These are phyloP conservation scores for Helotiales sp. DNA, from an alignment of 2,329 filamentous ascomycete genomes.

Conservation along the genomic window DNA sequence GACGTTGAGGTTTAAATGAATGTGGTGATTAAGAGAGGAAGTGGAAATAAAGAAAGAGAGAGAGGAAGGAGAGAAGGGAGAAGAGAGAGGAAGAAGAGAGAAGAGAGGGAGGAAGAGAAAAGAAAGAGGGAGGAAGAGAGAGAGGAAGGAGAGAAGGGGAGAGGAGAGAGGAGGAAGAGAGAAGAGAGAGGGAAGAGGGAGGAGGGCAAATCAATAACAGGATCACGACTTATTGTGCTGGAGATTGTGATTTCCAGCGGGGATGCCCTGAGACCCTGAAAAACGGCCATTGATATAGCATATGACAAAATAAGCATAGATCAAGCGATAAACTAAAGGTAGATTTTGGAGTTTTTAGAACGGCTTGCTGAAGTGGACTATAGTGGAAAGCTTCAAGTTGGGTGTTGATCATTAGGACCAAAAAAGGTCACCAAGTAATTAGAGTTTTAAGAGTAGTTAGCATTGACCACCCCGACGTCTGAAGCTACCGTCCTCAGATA, in stretches of 20 bases:
- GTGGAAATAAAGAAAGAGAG: background rate
- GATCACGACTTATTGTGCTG: slow-evolving; percentile 2
- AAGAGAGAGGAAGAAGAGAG: background rate
- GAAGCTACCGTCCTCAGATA: slow-evolving; percentile 2
- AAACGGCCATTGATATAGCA: no score
- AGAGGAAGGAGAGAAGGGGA: background rate
- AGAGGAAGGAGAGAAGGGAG: background rate
- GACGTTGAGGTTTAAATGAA: background rate
- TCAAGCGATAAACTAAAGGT: background rate
- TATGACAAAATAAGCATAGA: no score
- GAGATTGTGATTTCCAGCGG: no score
- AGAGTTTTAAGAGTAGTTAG: background rate
- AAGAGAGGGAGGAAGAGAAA: background rate
- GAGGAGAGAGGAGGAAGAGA: background rate
- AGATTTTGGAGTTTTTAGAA: no score
- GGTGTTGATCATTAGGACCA: slow-evolving; percentile 1
- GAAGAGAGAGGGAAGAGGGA: background rate
- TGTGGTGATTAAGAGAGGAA: slow-evolving; percentile 2
- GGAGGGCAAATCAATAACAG: background rate
- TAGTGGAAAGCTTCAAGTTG: background rate
- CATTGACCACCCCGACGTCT: background rate
- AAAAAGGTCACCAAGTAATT: background rate
- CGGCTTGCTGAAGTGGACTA: no score
- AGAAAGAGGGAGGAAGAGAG: background rate
- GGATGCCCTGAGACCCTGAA: no score